These are phyloP conservation scores for Rhodotorula taiwanensis DNA, from an alignment of 768 basidiomycete genomes.

Conservation along the genomic window DNA sequence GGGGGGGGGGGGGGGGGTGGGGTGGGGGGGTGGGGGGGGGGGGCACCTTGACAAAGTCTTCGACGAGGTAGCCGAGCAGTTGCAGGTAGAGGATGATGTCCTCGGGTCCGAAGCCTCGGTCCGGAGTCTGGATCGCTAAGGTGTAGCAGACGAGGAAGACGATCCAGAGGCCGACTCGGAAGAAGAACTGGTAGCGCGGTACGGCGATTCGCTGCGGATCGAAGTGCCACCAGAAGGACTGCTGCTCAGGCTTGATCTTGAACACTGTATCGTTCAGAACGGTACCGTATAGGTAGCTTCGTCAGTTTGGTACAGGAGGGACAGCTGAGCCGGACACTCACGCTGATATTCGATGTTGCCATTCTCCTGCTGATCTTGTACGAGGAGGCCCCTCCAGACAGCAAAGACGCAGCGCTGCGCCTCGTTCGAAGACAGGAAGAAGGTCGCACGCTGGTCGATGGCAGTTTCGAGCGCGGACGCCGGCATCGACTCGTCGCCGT, in stretches of 20 bases:
- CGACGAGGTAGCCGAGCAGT: slow-evolving; percentile 36
- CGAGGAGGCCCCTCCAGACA: slow-evolving; percentile 37
- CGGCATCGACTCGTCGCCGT: slow-evolving; percentile 39
- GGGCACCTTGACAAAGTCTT: slow-evolving; percentile 35
- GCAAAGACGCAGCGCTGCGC: slow-evolving; percentile 40
- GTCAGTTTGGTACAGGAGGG: no score
- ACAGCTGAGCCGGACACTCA: background rate
- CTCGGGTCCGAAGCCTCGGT: slow-evolving; percentile 37
- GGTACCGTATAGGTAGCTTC: background rate
- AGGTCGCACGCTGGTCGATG: slow-evolving; percentile 38
- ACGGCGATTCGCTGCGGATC: slow-evolving; percentile 35
- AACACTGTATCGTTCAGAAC: slow-evolving; percentile 18
- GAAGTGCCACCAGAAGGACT: slow-evolving; percentile 22
- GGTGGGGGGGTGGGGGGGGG: no score
- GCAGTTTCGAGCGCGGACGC: slow-evolving; percentile 37
- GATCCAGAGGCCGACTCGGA: slow-evolving; percentile 40
- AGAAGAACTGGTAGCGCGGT: slow-evolving; percentile 41
- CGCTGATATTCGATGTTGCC: slow-evolving; percentile 32
- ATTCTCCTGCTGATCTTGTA: slow-evolving; percentile 20
- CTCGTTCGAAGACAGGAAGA: slow-evolving; percentile 39
- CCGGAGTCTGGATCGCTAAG: slow-evolving; percentile 39
- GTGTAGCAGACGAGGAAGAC: slow-evolving; percentile 40
- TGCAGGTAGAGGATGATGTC: slow-evolving; percentile 38
- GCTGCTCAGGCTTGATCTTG: slow-evolving; percentile 15
- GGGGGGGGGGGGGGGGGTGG: no score